phyloP scores from a whole-genome alignment of 192 early-diverging fungal genomes.

The Obelidium mucronatum region DNA sequence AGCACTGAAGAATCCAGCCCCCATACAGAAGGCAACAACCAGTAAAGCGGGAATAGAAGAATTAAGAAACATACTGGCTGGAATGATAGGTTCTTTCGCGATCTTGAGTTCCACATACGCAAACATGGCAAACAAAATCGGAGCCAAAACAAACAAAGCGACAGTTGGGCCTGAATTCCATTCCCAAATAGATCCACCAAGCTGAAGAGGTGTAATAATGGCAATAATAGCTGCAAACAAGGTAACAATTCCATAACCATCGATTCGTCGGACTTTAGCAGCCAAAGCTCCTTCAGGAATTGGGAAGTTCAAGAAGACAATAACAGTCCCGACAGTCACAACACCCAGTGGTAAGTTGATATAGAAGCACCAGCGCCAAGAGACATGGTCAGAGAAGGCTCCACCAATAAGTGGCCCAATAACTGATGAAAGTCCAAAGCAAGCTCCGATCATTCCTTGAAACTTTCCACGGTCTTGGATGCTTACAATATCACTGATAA shows the following conservation, averaged over 20 bases:
- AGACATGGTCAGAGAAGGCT: slow-evolving; percentile 67
- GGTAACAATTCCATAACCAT: slow-evolving; percentile 59
- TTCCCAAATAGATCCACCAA: slow-evolving; percentile 70
- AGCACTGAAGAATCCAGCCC: slow-evolving; percentile 23
- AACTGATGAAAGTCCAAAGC: slow-evolving; percentile 75
- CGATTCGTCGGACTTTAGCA: slow-evolving; percentile 67
- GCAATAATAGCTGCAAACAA: slow-evolving; percentile 56
- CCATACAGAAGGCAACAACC: slow-evolving; percentile 27
- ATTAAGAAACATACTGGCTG: slow-evolving; percentile 31
- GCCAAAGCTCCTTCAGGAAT: slow-evolving; percentile 46
- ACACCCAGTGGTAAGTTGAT: slow-evolving; percentile 80
- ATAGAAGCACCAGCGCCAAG: slow-evolving; percentile 66
- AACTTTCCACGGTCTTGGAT: slow-evolving; percentile 79
- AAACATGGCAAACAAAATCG: slow-evolving; percentile 19
- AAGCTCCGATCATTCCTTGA: slow-evolving; percentile 74
- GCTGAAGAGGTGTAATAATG: slow-evolving; percentile 68
- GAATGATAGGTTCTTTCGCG: slow-evolving; percentile 40
- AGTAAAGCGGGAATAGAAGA: slow-evolving; percentile 18
- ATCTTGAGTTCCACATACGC: slow-evolving; percentile 30
- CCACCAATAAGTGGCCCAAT: slow-evolving; percentile 84
- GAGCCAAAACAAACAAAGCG: slow-evolving; percentile 62
- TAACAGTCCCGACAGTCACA: slow-evolving; percentile 58
- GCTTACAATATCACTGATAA: slow-evolving; percentile 14
- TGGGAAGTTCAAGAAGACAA: slow-evolving; percentile 63
- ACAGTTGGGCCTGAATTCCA: slow-evolving; percentile 63